Evolutionary conservation across 2,329 filamentous ascomycete genomes (phyloP).

Genomic region (Hymenotorrendiella dingleyae): DNA sequence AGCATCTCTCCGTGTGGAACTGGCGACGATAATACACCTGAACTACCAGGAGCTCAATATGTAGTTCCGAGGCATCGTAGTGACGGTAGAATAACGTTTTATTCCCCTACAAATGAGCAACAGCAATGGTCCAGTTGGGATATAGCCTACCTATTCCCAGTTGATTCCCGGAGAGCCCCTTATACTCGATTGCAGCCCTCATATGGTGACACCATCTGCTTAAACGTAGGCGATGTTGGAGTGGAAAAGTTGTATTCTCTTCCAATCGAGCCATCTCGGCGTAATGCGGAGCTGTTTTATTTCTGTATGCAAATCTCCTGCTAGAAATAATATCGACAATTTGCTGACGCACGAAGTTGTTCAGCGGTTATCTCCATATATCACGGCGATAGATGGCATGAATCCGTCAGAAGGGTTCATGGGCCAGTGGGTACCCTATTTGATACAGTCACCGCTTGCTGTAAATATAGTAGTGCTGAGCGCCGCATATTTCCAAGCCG

Average conservation of each 20-base stretch:
- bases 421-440: slow-evolving; percentile 26
- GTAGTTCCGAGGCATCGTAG: too few species aligned
- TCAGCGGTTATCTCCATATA: slow-evolving; percentile 27
- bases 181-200: neutral
- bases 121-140: neutral
- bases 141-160: neutral
- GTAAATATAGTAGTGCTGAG: slow-evolving; percentile 29
- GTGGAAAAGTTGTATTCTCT: slow-evolving; percentile 36
- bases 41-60: too few species aligned
- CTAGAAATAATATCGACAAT: neutral
- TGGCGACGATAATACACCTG: too few species aligned
- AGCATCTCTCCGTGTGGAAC: too few species aligned
- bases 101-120: neutral
- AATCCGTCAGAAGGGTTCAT: slow-evolving; percentile 23
- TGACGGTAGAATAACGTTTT: neutral
- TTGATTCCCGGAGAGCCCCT: neutral
- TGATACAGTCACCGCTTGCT: slow-evolving; percentile 30
- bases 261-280: slow-evolving; percentile 20
- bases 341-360: slow-evolving; percentile 17
- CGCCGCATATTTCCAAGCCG: slow-evolving; percentile 27
- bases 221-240: slow-evolving; percentile 9
- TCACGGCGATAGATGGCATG: slow-evolving; percentile 30
- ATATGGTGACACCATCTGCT: neutral
- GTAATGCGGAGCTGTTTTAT: slow-evolving; percentile 25
- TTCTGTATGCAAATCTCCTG: slow-evolving; percentile 22